These are phyloP conservation scores for Cnidoscolus chayamansa DNA, from an alignment of 441 rosid species.

Conservation along the genomic window DNA sequence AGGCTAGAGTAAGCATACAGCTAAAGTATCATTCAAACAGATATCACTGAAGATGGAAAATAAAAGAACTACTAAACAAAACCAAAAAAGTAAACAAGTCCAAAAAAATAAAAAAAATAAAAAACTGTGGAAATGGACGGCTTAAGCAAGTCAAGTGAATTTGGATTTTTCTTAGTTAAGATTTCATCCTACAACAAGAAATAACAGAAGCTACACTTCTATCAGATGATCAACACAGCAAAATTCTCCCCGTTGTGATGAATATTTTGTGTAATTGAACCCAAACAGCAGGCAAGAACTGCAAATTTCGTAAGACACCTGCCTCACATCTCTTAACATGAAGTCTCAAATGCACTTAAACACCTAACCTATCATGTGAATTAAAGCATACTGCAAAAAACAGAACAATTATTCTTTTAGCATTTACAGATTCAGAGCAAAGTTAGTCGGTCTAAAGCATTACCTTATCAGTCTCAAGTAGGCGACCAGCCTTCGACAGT, in stretches of 20 bases:
- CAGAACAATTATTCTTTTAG: background rate
- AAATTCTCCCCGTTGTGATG: background rate
- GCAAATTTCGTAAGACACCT: background rate
- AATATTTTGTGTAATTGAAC: background rate
- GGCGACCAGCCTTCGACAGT: conserved; percentile 45
- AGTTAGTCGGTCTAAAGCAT: background rate
- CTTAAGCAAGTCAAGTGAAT: background rate
- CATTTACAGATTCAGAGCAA: background rate
- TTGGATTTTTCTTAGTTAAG: background rate
- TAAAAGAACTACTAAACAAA: background rate
- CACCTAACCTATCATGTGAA: background rate
- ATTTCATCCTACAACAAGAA: background rate
- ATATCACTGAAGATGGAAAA: background rate
- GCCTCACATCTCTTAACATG: background rate
- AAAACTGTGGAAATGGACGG: background rate
- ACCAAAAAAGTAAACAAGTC: background rate
- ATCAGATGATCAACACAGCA: background rate
- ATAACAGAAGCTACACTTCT: background rate
- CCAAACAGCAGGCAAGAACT: background rate
- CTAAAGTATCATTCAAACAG: background rate
- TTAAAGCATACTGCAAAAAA: background rate
- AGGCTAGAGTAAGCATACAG: background rate
- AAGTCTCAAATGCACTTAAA: background rate
- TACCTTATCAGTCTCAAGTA: conserved; percentile 81
- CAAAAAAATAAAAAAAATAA: background rate